Evolutionary conservation across 2,329 filamentous ascomycete genomes (phyloP).

Genomic region (Cercospora canescens): DNA sequence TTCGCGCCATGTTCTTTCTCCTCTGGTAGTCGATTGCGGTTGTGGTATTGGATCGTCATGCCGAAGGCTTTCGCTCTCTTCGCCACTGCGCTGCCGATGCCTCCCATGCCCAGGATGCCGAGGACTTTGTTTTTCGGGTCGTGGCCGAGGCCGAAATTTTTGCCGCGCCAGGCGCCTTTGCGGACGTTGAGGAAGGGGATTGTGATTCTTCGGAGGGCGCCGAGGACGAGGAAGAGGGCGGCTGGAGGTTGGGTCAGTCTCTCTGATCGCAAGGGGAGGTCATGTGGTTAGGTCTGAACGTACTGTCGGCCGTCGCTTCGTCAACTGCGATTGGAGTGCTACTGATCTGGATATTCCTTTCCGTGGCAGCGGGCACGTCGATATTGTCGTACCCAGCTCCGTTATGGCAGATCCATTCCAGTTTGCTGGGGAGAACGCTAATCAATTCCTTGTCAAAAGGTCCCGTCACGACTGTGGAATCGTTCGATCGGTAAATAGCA

Average conservation of each 20-base stretch:
- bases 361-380: constrained; percentile 35
- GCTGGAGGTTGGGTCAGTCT: constrained; percentile 23
- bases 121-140: constrained; percentile 55
- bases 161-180: constrained; percentile 48
- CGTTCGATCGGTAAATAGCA: constrained; percentile 60
- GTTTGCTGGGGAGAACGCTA: constrained; percentile 40
- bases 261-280: background rate
- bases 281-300: background rate
- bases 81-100: constrained; percentile 55
- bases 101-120: constrained; percentile 62
- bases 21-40: constrained; percentile 45
- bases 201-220: constrained; percentile 52
- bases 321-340: constrained; percentile 52
- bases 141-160: constrained; percentile 49
- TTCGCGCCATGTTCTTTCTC: constrained; percentile 47
- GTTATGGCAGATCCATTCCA: constrained; percentile 50
- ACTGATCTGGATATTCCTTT: constrained; percentile 44
- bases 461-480: constrained; percentile 50
- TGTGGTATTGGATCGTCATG: constrained; percentile 61
- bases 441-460: constrained; percentile 50
- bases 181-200: constrained; percentile 49
- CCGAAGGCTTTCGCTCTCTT: constrained; percentile 55
- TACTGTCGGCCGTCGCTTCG: constrained; percentile 48
- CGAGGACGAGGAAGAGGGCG: constrained; percentile 54
- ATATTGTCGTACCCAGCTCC: constrained; percentile 43